Conservation (phyloP, 2,329 filamentous ascomycete species). For the Fonsecaea pedrosoi region DNA sequence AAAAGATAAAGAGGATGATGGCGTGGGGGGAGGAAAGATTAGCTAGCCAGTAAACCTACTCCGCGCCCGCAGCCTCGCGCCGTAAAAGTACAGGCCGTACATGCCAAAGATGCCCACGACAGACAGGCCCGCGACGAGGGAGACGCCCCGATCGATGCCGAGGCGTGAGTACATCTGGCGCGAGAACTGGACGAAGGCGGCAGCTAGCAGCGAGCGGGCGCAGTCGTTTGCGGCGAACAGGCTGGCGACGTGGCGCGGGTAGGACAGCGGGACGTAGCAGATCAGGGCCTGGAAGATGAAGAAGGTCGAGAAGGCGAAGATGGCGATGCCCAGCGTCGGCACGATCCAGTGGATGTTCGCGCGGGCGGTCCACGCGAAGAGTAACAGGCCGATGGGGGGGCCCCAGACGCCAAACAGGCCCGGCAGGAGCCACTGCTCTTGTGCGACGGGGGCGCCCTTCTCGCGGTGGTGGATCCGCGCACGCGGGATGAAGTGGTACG, state of each 20-base stretch:
- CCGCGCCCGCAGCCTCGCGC: slow-evolving; percentile 23
- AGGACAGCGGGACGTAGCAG: slow-evolving; percentile 38
- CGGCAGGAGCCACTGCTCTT: slow-evolving; percentile 59
- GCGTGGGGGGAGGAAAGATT: neutral
- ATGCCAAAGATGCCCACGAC: slow-evolving; percentile 33
- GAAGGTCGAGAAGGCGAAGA: slow-evolving; percentile 37
- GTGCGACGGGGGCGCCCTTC: slow-evolving; percentile 56
- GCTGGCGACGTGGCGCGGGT: slow-evolving; percentile 39
- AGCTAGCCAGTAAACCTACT: slow-evolving; percentile 30
- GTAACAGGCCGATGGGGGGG: slow-evolving; percentile 28
- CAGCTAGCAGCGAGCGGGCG: slow-evolving; percentile 42
- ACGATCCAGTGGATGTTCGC: slow-evolving; percentile 56
- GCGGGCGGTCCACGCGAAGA: slow-evolving; percentile 61
- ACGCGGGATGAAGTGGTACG: slow-evolving; percentile 55
- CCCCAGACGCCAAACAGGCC: slow-evolving; percentile 53
- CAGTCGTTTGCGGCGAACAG: slow-evolving; percentile 43
- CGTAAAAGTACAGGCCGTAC: slow-evolving; percentile 31
- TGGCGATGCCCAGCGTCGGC: slow-evolving; percentile 32
- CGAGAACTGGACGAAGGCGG: slow-evolving; percentile 47
- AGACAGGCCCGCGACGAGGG: slow-evolving; percentile 47
- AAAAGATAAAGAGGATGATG: neutral
- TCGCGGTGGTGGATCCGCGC: slow-evolving; percentile 51
- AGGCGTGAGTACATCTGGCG: slow-evolving; percentile 45
- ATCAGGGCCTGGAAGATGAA: slow-evolving; percentile 41
- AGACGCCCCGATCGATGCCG: slow-evolving; percentile 43